Evolutionary conservation across 2,329 filamentous ascomycete genomes (phyloP), one percentile per base, ranked within the genome.

Genomic region (Chrysoporthe deuterocubensis): DNA sequence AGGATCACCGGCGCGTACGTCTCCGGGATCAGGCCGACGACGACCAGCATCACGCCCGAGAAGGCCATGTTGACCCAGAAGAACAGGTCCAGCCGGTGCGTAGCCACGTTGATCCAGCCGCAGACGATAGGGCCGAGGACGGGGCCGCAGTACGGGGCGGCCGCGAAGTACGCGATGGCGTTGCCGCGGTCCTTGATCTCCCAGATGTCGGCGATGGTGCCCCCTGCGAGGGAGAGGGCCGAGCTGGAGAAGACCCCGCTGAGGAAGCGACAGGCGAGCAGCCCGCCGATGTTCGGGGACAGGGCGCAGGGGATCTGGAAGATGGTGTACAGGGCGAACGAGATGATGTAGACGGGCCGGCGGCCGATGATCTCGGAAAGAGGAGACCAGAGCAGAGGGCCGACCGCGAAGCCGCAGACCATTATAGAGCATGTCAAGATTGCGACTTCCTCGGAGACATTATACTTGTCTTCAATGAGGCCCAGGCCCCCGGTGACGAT

Each of bases 121-220:
- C 79, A 79, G 11, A 80, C 72, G 4, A 81, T 76, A 1, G 79
- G 79, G 0, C 79, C 80, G 3, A 82, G 74, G 11, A 78, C 78
- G 6, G 77, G 75, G 1, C 77, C 80, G 0, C 83, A 70, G 1
- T 83, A 60, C 0, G 81, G 82, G 16, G 73, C 11, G 80, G 67
- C 32, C 79, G 82, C 9, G 76, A 70, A 1, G 76, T 75, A 5
- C 81, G 71, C 9, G 81, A 81, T 0, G 73, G 75, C 0, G 43
- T 61, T 61, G 59, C 83, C 84, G 13, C 83, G 76, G 67, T 84
- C 75, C 63, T 85, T 80, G 0, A 81, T 77, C 0, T 73, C 73
- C 79, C 80, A 86, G 7, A 83, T 75, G 69, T 86, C 84, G 0
- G 79, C 78, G 0, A 86, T 72, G 6, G 84, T 82, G 4, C 82